A percentile compares a stretch with the other conserved stretches of the same genome.
These are phyloP conservation scores for Trichoderma simmonsii DNA, from an alignment of 2,329 filamentous ascomycete species.

Conservation along the genomic window DNA sequence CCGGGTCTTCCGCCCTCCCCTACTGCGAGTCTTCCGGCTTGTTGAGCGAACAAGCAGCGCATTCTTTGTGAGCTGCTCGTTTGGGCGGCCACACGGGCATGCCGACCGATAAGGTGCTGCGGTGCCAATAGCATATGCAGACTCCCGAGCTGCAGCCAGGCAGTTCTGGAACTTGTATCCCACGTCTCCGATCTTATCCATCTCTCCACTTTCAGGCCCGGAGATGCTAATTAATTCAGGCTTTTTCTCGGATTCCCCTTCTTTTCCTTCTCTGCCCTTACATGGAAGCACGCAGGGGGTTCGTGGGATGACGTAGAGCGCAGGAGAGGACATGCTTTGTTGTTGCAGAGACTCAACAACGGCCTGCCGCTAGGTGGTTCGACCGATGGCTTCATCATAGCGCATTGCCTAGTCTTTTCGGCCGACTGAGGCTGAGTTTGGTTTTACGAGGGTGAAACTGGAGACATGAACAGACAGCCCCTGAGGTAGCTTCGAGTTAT, in stretches of 20 bases:
- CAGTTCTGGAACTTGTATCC: neutral
- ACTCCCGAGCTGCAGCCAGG: neutral
- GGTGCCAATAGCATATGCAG: neutral
- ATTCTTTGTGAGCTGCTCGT: neutral
- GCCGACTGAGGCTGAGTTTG: neutral
- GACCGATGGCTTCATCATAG: neutral
- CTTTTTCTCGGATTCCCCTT: neutral
- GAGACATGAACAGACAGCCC: neutral
- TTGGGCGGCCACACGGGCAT: neutral
- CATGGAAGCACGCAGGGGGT: neutral
- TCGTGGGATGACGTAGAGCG: constrained; percentile 3
- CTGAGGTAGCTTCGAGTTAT: neutral
- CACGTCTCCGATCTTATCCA: neutral
- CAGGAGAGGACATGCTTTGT: neutral
- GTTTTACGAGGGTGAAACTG: neutral
- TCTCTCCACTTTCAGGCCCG: constrained; percentile 6
- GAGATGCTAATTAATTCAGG: neutral
- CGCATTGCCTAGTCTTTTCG: neutral
- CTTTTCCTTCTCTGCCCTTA: neutral
- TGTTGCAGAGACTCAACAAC: neutral
- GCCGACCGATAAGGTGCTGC: neutral
- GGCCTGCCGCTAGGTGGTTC: neutral
- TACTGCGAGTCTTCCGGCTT: neutral
- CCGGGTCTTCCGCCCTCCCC: neutral
- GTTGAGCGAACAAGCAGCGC: neutral